A percentile compares a stretch with the other conserved stretches of the same genome.
These are phyloP conservation scores for Candida ulmi DNA, from an alignment of 805 yeast species.

Conservation along the genomic window DNA sequence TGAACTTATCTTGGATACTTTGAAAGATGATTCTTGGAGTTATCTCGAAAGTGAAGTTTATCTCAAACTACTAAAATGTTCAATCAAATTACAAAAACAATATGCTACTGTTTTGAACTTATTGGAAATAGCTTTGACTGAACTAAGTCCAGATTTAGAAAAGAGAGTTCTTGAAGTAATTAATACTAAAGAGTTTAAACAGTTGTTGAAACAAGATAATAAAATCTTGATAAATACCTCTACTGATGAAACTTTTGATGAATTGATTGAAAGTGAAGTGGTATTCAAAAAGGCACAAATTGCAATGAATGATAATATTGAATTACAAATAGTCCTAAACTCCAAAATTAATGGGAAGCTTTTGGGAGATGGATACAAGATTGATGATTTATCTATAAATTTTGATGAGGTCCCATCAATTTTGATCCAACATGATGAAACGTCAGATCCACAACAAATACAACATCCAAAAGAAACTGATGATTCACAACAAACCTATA, in stretches of 20 bases:
- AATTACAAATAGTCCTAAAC: conserved; percentile 27
- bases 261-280: conserved; percentile 17
- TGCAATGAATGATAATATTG: conserved; percentile 13
- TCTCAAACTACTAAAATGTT: conserved; percentile 34
- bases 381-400: conserved; percentile 8
- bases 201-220: conserved; percentile 6
- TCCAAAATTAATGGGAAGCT: conserved; percentile 21
- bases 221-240: conserved; percentile 18
- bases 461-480: neutral
- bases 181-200: neutral
- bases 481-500: neutral
- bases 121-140: conserved; percentile 27
- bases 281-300: conserved; percentile 15
- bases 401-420: conserved; percentile 6
- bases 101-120: conserved; percentile 29
- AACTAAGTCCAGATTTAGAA: conserved; percentile 1
- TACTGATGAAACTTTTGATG: conserved; percentile 19
- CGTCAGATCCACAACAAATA: neutral
- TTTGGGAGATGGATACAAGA: neutral
- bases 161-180: conserved; percentile 2
- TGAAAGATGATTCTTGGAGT: conserved; percentile 37
- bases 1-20: conserved; percentile 30
- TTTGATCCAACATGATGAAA: conserved; percentile 6
- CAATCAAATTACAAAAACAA: conserved; percentile 24
- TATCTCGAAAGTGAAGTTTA: conserved; percentile 28